Base-by-base conservation (phyloP, 2,329 filamentous ascomycete species). In the Colletotrichum sp. region DNA sequence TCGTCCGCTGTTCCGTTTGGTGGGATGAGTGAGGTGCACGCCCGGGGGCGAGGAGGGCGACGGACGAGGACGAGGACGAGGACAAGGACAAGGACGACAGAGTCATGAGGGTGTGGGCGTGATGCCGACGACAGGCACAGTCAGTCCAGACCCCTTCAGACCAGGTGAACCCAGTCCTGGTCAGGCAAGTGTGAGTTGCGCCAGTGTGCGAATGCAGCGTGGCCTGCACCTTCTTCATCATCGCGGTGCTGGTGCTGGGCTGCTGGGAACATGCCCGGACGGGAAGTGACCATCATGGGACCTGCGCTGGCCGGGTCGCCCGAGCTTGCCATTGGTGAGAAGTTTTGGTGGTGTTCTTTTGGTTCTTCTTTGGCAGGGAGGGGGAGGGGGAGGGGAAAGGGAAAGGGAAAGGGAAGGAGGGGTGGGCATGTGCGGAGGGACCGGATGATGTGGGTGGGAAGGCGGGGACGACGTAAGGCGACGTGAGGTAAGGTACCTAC, bases 81-180 rank as follows among this genome's bases (percentile, higher is more conserved):
- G 43, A 21, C 43, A 24, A 51, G 43, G 43, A 21, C 43, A 24
- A 51, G 43, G 43, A 51, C 43, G 43, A 13, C 43, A 51, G 66
- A 73, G 70, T 73, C 61, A 73, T 66, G 70, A 66, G 70, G 70
- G 70, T 70, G 67, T 31, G 57, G 66, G 61, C 55, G 31, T 66
- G 38, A 70, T 62, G 67, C 61, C 68, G 34, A 74, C 57, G 47
- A 72, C 68, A 74, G 68, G 62, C 63, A 72, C 34, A 72, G 72
- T 61, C 58, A 67, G 62, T 64, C 72, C 62, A 73, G 68, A 29
- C 71, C 68, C 51, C 16, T 73, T 47, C 33, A 74, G 62, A 72
- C 72, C 68, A 51, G 43, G 43, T 21, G 57, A 55, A 67, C 57
- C 68, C 55, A 58, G 72, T 47, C 33, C 33, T 36, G 9, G 18